Evolutionary conservation across 208 protist species (phyloP).

Genomic region (Leishmania gerbilli): DNA sequence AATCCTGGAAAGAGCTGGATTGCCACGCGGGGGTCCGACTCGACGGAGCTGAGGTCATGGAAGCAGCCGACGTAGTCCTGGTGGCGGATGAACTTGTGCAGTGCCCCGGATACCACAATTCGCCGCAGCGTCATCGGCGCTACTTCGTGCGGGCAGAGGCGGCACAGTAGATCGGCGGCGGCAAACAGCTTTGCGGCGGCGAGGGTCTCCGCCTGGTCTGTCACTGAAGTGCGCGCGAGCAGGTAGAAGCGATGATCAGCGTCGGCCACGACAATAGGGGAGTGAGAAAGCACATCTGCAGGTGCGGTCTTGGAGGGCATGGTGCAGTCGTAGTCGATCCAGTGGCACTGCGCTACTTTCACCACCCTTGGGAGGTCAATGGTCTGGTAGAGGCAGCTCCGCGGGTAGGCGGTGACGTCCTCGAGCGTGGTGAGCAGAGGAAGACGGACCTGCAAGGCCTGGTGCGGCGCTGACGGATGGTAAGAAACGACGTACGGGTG

Average conservation of each 20-base stretch:
- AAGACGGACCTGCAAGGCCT: conserved; percentile 60
- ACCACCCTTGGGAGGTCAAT: conserved; percentile 16
- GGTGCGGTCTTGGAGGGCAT: conserved; percentile 31
- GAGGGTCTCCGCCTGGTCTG: conserved; percentile 35
- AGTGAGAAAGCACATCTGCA: conserved; percentile 26
- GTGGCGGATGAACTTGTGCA: conserved; percentile 42
- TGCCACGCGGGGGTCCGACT: conserved; percentile 48
- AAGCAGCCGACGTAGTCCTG: conserved; percentile 45
- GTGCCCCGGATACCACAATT: conserved; percentile 39
- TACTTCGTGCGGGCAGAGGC: conserved; percentile 61
- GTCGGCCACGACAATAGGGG: conserved; percentile 39
- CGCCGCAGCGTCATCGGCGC: conserved; percentile 24
- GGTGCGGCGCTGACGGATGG: conserved; percentile 21
- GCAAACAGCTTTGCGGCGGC: conserved; percentile 34
- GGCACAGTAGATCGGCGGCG: conserved; percentile 51
- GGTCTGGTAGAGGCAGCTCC: conserved; percentile 18
- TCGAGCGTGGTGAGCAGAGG: conserved; percentile 48
- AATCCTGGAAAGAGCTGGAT: conserved; percentile 51
- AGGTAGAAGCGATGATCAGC: conserved; percentile 39
- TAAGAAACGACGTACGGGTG: conserved; percentile 63
- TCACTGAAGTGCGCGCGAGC: conserved; percentile 33
- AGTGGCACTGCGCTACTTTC: conserved; percentile 40
- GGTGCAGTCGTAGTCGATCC: conserved; percentile 52
- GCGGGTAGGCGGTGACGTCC: background rate
- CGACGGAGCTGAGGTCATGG: conserved; percentile 42